phyloP scores from a whole-genome alignment of 176 grass and related monocot genomes.

The Raddia distichophylla region DNA sequence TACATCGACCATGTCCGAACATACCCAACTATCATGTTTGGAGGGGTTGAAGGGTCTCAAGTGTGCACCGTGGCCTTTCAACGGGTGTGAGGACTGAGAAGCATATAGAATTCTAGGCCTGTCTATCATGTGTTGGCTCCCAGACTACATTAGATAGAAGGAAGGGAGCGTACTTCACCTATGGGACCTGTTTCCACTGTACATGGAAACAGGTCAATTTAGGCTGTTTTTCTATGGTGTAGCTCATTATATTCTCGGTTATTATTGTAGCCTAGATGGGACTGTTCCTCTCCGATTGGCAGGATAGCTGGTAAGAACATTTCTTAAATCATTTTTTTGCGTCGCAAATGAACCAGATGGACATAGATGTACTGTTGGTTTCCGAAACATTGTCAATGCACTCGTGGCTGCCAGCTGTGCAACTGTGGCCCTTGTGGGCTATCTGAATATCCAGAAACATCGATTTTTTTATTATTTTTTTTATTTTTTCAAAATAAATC shows the following conservation, averaged over 20 bases:
- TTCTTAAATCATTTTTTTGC: conserved; percentile 29
- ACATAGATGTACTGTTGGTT: not conserved
- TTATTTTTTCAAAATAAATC: no score
- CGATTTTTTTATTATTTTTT: no score
- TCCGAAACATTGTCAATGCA: not conserved
- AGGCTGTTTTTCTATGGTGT: not conserved
- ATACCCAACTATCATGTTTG: conserved; percentile 80
- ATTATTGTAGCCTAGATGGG: conserved; percentile 16
- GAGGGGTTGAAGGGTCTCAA: conserved; percentile 80
- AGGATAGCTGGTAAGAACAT: not conserved
- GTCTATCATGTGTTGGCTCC: not conserved
- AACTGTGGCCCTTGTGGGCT: no score
- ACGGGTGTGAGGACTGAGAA: conserved; percentile 37
- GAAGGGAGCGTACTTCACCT: not conserved
- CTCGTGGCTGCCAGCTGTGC: no score
- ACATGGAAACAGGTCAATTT: not conserved
- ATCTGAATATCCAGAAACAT: no score
- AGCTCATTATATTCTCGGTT: conserved; percentile 19
- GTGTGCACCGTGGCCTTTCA: conserved; percentile 89
- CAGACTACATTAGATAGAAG: not conserved
- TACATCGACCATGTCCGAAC: conserved; percentile 88
- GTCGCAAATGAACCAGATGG: not conserved
- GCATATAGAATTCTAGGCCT: not conserved
- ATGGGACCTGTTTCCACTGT: not conserved
- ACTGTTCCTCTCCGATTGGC: not conserved